A percentile compares a stretch with the other conserved stretches of the same genome.
Evolutionary conservation across 306 rosid genomes (phyloP).

Genomic region (Cyclanthera cordifolia): DNA sequence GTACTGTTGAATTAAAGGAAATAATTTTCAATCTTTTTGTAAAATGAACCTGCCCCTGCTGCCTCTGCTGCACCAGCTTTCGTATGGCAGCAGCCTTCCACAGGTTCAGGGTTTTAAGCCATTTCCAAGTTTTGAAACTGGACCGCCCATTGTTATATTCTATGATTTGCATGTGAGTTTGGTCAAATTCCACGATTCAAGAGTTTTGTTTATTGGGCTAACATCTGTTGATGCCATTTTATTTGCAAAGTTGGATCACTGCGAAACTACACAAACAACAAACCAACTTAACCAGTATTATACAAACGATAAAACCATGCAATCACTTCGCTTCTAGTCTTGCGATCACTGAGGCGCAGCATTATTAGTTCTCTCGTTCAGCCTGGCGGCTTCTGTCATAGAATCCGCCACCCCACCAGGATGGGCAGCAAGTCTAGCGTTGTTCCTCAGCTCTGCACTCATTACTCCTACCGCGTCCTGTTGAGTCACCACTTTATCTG

Average conservation of each 20-base stretch:
- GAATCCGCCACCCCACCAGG: constrained; percentile 68
- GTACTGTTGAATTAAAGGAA: neutral
- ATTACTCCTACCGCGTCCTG: constrained; percentile 57
- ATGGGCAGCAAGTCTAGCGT: constrained; percentile 18
- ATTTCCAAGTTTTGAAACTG: neutral
- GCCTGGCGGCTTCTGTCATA: constrained; percentile 53
- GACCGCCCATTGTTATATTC: constrained; percentile 1
- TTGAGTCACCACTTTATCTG: constrained; percentile 45
- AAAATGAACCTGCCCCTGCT: neutral
- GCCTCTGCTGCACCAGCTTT: neutral
- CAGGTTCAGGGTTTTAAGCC: neutral
- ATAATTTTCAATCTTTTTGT: neutral
- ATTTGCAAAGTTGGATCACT: neutral
- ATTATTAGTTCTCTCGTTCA: constrained; percentile 27
- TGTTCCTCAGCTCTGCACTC: constrained; percentile 52
- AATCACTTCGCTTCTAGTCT: neutral
- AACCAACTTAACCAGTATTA: neutral
- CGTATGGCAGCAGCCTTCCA: constrained; percentile 7
- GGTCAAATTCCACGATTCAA: neutral
- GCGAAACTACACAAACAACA: neutral
- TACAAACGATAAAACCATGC: neutral
- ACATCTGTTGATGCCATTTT: neutral
- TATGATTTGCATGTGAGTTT: neutral
- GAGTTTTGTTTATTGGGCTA: neutral
- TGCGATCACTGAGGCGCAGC: neutral